Base-by-base conservation (phyloP, 768 basidiomycete species). In the Ephemerocybe angulata region DNA sequence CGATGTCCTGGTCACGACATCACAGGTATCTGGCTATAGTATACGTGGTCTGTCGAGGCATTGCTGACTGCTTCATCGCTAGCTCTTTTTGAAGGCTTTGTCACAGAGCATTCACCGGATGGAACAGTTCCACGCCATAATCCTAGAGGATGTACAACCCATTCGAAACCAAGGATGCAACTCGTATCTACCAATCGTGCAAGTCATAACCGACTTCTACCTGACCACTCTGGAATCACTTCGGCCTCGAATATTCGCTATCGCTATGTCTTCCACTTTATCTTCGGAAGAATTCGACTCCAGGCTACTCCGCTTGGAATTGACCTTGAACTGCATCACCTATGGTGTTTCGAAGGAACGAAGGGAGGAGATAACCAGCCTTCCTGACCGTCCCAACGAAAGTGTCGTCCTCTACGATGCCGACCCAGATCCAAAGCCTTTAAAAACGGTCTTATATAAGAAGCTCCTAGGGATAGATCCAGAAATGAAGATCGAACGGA, bases 321-420 rank as follows among this genome's bases (percentile, higher is more conserved):
- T 59, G 27, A 62, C 69, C 0, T 60, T 83, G 33, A 65, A 76
- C 59, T 70, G 74, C 33, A 68, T 70, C 58, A 66, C 76, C 30
- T 67, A 65, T 57, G 74, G 75, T 7, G 59, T 76, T 25, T 62
- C 71, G n/a, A 61, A 60, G 47, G 63, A 65, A n/a, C 64, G 65
- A 47, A 64, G 70, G 51, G 59, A 61, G 35, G 68, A 68, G 47
- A 64, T 68, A 57, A 64, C 69, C 28, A 65, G 67, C 37, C 58
- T 71, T n/a, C 65, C 67, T 27, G 70, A 75, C 60, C 65, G 65
- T 17, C 81, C 83, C 12, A 67, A 63, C 25, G 84, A 87, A 62
- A 56, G 78, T 2, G 77, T 87, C 21, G 67, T 87, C 25, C 67
- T 77, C 27, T 88, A 86, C 56, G 81, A 82, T 24, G 6, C 19